Conservation (phyloP, 2,329 filamentous ascomycete genomes). For the Botrytis fabae region DNA sequence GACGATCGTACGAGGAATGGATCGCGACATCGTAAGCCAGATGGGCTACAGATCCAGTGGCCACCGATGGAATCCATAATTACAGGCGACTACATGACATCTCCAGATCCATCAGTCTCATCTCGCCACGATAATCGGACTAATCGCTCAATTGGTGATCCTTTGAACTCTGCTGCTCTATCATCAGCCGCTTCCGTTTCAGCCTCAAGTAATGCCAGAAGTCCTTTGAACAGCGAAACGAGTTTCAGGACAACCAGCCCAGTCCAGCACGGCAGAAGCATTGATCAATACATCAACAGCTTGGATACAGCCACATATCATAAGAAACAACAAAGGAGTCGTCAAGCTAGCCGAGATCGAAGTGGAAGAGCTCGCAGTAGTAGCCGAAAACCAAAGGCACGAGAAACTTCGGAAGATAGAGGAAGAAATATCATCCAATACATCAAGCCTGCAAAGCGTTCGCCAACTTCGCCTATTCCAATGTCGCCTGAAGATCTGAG, state of each 20-base stretch:
- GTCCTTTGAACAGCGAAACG: constrained; percentile 44
- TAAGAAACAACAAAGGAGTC: constrained; percentile 51
- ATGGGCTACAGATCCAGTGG: constrained; percentile 66
- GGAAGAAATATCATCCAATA: constrained; percentile 60
- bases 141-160: constrained; percentile 8
- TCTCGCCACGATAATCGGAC: constrained; percentile 49
- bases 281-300: constrained; percentile 85
- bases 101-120: constrained; percentile 56
- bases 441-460: constrained; percentile 76
- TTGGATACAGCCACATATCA: constrained; percentile 74
- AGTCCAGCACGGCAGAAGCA: constrained; percentile 62
- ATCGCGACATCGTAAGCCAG: constrained; percentile 76
- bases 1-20: constrained; percentile 63
- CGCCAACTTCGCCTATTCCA: constrained; percentile 86
- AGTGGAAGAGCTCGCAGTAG: constrained; percentile 47
- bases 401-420: constrained; percentile 68
- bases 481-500: constrained; percentile 90
- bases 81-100: constrained; percentile 53
- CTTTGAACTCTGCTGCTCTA: constrained; percentile 42
- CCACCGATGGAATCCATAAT: constrained; percentile 53
- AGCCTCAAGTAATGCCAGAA: constrained; percentile 49
- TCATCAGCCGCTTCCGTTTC: constrained; percentile 58
- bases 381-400: constrained; percentile 51
- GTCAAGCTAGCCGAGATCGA: constrained; percentile 47
- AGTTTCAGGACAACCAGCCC: constrained; percentile 53